phyloP scores from a whole-genome alignment of 2,329 filamentous ascomycete species.

The Karstenula rhodostoma region DNA sequence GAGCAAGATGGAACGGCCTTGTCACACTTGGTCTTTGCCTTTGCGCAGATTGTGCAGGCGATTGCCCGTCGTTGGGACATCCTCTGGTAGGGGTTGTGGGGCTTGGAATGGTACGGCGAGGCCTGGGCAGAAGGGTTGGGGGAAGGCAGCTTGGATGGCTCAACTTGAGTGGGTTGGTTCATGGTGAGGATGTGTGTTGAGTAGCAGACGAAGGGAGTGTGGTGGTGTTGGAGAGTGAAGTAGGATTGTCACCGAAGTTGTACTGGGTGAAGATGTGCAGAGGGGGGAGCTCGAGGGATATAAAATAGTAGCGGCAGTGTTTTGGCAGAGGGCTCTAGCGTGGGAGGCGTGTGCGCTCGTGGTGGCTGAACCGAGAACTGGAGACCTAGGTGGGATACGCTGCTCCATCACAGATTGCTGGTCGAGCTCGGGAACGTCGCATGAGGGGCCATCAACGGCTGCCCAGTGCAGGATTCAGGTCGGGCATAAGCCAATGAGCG shows the following conservation, averaged over 20 bases:
- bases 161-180: slow-evolving; percentile 25
- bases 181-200: slow-evolving; percentile 21
- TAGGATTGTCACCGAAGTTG: slow-evolving; percentile 14
- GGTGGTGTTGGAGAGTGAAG: slow-evolving; percentile 10
- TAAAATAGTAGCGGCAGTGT: slow-evolving; percentile 24
- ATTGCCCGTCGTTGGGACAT: slow-evolving; percentile 47
- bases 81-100: slow-evolving; percentile 40
- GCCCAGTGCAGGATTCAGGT: slow-evolving; percentile 36
- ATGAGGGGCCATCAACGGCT: slow-evolving; percentile 31
- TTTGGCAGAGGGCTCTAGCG: slow-evolving; percentile 26
- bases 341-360: slow-evolving; percentile 14
- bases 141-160: slow-evolving; percentile 23
- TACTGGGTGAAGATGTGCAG: slow-evolving; percentile 16
- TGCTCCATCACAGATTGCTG: slow-evolving; percentile 23
- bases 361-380: slow-evolving; percentile 31
- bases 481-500: slow-evolving; percentile 27
- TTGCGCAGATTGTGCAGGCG: slow-evolving; percentile 49
- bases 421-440: slow-evolving; percentile 29
- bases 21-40: slow-evolving; percentile 50
- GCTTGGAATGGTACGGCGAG: slow-evolving; percentile 20
- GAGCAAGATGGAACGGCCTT: slow-evolving; percentile 50
- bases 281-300: slow-evolving; percentile 19
- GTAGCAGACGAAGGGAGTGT: slow-evolving; percentile 14
- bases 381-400: slow-evolving; percentile 37
- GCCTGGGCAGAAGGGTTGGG: slow-evolving; percentile 23